Evolutionary conservation across 164 flowering plant genomes (phyloP), one percentile per base, ranked within the genome.

Genomic region (Macadamia tetraphylla): DNA sequence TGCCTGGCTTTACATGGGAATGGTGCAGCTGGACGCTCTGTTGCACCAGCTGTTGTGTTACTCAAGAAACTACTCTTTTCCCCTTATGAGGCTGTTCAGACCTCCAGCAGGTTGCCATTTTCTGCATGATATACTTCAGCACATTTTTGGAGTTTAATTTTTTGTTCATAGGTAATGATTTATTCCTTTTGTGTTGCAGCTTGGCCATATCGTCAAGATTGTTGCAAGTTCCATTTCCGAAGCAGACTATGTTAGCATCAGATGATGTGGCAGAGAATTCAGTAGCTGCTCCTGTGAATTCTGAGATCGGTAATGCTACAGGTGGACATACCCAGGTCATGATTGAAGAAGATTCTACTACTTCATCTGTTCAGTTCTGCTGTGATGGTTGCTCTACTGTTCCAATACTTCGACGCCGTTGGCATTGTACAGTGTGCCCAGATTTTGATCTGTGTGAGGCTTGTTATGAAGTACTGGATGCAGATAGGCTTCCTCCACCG

Each of bases 301-400:
- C 86, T 67, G 89, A 81, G 53, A 53, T 66, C 29, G 67, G 73
- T 14, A 62, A 58, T 71, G 72, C 91, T 60, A 70, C 85, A 68
- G 82, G 82, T 67, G 91, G 88, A 70, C 84, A 81, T 80, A 62
- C 86, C 42, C 96, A 86, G 71, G 85, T 92, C 56, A 82, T 92
- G 94, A 85, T 86, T 67, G 99, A 92, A 79, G 99, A 95, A 72
- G 99, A 95, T 71, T 75, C 96, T 51, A 81, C 85, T 17, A 84
- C 96, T 48, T 93, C 99, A 70, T 92, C 99, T 59, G 98, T 95
- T 49, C 99, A 95, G 62, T 95, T 89, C 70, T 89, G 98, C 70
- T 95, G 99, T 82, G 99, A 95, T 85, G 99, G 99, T 55, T 95
- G 99, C 85, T 84, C 97, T 53, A 95, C 97, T 23, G 99, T 95